Percentiles rank a stretch among this genome's conserved stretches.
These are phyloP conservation scores for Diaporthe aspalathi DNA, from an alignment of 2,329 filamentous ascomycete genomes.

Conservation along the genomic window DNA sequence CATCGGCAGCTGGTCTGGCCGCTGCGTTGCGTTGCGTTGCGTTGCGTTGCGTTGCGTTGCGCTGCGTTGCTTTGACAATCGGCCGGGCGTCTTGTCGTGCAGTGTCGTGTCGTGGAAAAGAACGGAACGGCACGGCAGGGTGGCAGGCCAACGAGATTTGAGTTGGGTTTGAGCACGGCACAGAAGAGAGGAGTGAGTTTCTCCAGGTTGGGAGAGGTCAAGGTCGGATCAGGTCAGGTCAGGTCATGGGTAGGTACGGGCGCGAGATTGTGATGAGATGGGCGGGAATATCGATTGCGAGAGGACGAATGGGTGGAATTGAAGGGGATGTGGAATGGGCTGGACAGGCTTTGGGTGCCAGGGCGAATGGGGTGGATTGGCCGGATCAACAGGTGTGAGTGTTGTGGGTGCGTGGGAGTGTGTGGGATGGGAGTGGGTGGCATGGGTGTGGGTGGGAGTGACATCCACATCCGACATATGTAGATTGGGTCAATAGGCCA, in stretches of 20 bases:
- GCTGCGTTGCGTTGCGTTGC: too few species aligned
- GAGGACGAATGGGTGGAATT: conserved; percentile 23
- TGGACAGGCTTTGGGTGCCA: too few species aligned
- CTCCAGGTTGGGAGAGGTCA: conserved; percentile 24
- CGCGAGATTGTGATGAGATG: conserved; percentile 30
- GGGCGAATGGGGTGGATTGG: conserved; percentile 19
- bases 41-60: conserved; percentile 12
- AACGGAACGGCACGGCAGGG: conserved; percentile 17
- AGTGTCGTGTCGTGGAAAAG: too few species aligned
- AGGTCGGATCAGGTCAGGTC: background rate
- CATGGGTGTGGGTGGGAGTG: conserved; percentile 11
- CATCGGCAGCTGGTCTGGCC: conserved; percentile 18
- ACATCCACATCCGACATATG: conserved; percentile 18
- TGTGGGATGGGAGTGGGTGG: too few species aligned
- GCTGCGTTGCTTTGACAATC: conserved; percentile 14
- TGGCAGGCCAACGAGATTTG: conserved; percentile 24
- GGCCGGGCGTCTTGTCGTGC: background rate
- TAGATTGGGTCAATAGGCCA: conserved; percentile 23
- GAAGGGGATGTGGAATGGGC: too few species aligned
- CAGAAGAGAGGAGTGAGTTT: background rate
- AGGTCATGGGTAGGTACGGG: conserved; percentile 25
- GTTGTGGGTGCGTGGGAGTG: too few species aligned
- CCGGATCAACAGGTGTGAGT: conserved; percentile 29
- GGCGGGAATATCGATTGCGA: conserved; percentile 23
- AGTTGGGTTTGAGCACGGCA: conserved; percentile 12